Conservation (phyloP, 345 rosid species). For the Erysimum cheiranthoides region DNA sequence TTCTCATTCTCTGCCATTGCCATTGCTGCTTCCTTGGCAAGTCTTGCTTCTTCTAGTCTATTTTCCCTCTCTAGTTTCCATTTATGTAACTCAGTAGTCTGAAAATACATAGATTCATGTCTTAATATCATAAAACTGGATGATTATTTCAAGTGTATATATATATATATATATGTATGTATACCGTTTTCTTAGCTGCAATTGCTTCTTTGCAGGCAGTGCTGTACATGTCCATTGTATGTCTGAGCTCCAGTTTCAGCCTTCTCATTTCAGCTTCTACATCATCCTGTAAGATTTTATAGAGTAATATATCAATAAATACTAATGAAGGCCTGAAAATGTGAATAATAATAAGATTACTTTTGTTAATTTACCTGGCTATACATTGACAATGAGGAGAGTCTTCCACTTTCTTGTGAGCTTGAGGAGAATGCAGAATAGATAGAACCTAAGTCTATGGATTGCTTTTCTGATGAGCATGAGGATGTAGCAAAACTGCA, state of each 20-base stretch:
- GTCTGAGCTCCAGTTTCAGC: conserved; percentile 43
- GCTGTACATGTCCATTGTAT: conserved; percentile 50
- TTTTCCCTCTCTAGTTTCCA: conserved; percentile 34
- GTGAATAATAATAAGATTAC: not conserved
- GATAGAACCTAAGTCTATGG: conserved; percentile 36
- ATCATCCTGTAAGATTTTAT: conserved; percentile 40
- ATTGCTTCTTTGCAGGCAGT: conserved; percentile 45
- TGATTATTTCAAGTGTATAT: not conserved
- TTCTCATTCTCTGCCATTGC: conserved; percentile 46
- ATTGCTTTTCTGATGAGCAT: conserved; percentile 37
- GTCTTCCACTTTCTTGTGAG: conserved; percentile 41
- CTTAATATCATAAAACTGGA: not conserved
- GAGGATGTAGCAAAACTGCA: conserved; percentile 42
- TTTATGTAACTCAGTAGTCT: conserved; percentile 44
- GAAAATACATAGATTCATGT: not conserved
- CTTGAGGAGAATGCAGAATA: conserved; percentile 36
- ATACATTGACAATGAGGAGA: conserved; percentile 19
- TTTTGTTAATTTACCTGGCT: conserved; percentile 31
- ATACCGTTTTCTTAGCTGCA: conserved; percentile 46
- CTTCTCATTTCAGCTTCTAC: conserved; percentile 53
- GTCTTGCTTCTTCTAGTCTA: conserved; percentile 44
- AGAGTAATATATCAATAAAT: not conserved
- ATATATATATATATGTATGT: not conserved
- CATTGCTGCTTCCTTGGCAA: conserved; percentile 44
- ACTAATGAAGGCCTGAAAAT: not conserved